These are phyloP conservation scores for Xylaria sp. DNA, from an alignment of 2,329 filamentous ascomycete species.

Conservation along the genomic window DNA sequence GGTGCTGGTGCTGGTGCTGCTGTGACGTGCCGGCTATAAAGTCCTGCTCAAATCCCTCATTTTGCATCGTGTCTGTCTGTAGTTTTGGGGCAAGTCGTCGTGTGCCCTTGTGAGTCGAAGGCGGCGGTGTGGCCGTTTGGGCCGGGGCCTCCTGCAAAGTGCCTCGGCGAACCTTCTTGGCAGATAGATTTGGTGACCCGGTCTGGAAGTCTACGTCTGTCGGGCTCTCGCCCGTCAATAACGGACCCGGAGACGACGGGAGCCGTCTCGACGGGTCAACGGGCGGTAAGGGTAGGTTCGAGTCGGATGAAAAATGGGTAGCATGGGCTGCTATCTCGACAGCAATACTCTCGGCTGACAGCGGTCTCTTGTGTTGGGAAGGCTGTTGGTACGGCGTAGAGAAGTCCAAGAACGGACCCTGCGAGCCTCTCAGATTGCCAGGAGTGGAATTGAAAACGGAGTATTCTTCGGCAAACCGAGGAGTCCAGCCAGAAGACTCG, in stretches of 20 bases:
- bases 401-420: constrained; percentile 51
- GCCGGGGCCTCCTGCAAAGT: constrained; percentile 43
- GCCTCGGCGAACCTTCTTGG: constrained; percentile 51
- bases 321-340: constrained; percentile 62
- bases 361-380: constrained; percentile 50
- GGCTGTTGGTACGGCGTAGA: constrained; percentile 41
- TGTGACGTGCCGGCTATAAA: constrained; percentile 53
- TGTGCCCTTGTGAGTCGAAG: constrained; percentile 57
- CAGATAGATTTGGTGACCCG: constrained; percentile 36
- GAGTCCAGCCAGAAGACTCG: constrained; percentile 58
- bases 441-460: constrained; percentile 68
- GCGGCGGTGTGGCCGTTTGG: constrained; percentile 64
- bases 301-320: constrained; percentile 60
- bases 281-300: constrained; percentile 57
- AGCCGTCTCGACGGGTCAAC: constrained; percentile 62
- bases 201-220: constrained; percentile 36
- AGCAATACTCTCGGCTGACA: constrained; percentile 54
- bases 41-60: constrained; percentile 59
- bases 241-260: constrained; percentile 58
- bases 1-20: no score
- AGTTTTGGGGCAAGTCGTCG: constrained; percentile 58
- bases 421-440: constrained; percentile 55
- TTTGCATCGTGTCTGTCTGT: constrained; percentile 54
- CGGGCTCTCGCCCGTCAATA: constrained; percentile 37
- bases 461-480: constrained; percentile 66